Conservation (phyloP, 1,139 yeast species). For the Pichia sorboxylosa region DNA sequence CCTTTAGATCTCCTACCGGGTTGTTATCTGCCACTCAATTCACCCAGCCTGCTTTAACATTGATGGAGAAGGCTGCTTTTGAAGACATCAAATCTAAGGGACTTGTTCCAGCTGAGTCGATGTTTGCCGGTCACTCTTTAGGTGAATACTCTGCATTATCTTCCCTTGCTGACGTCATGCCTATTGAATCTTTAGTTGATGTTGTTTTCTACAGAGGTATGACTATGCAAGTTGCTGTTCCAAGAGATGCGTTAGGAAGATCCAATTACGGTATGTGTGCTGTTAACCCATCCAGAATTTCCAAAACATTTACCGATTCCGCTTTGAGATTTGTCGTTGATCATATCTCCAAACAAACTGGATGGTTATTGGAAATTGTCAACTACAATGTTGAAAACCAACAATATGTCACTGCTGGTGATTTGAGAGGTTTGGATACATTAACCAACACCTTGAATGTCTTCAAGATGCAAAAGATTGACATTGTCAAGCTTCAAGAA, state of each 20-base stretch:
- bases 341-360: constrained; percentile 69
- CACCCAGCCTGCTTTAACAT: constrained; percentile 97
- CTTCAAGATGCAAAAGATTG: constrained; percentile 85
- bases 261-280: constrained; percentile 99
- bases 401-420: constrained; percentile 98
- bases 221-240: constrained; percentile 99
- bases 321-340: constrained; percentile 93
- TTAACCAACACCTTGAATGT: constrained; percentile 88
- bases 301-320: constrained; percentile 79
- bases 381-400: constrained; percentile 97
- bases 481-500: constrained; percentile 78
- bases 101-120: constrained; percentile 81
- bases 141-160: constrained; percentile 98
- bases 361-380: constrained; percentile 94
- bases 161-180: constrained; percentile 96
- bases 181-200: constrained; percentile 93
- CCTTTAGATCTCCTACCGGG: constrained; percentile 91
- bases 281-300: constrained; percentile 89
- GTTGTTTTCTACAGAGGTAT: constrained; percentile 99
- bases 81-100: constrained; percentile 97
- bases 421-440: constrained; percentile 86
- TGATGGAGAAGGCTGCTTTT: constrained; percentile 98
- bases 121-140: constrained; percentile 98
- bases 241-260: constrained; percentile 88
- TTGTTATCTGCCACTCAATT: constrained; percentile 95